Evolutionary conservation across 345 rosid genomes (phyloP).

Genomic region (Citrus australasica): DNA sequence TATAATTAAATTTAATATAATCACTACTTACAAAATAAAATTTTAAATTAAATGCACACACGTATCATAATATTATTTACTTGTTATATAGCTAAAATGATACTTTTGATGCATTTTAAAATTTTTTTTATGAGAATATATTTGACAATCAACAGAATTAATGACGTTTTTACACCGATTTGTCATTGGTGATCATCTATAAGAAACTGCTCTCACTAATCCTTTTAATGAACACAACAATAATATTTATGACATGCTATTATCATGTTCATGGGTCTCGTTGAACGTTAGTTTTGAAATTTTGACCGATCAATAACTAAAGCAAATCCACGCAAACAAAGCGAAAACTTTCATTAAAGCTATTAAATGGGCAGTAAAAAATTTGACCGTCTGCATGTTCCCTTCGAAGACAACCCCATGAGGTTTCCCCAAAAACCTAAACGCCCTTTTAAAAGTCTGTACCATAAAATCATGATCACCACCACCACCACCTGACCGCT

Average conservation of each 20-base stretch:
- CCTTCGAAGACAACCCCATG: background rate
- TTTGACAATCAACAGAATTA: too few species aligned
- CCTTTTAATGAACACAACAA: too few species aligned
- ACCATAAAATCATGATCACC: background rate
- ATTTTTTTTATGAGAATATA: too few species aligned
- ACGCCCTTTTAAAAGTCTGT: background rate
- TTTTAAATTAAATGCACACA: too few species aligned
- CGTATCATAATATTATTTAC: fast-evolving
- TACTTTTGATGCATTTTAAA: too few species aligned
- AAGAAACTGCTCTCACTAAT: too few species aligned
- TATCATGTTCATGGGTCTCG: background rate
- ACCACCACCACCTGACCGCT: background rate
- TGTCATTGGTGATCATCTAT: too few species aligned
- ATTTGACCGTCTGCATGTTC: background rate
- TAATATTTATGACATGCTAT: background rate
- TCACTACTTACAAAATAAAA: fast-evolving
- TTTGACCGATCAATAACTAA: conserved; percentile 3
- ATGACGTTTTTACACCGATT: too few species aligned
- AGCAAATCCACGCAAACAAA: background rate
- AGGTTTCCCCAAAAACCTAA: background rate
- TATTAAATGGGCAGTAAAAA: conserved; percentile 1
- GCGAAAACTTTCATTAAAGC: background rate
- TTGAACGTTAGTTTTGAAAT: background rate
- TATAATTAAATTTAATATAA: too few species aligned
- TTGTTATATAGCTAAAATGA: too few species aligned